Evolutionary conservation across 148 eudicot species (phyloP).

Genomic region (Camellia japonica): DNA sequence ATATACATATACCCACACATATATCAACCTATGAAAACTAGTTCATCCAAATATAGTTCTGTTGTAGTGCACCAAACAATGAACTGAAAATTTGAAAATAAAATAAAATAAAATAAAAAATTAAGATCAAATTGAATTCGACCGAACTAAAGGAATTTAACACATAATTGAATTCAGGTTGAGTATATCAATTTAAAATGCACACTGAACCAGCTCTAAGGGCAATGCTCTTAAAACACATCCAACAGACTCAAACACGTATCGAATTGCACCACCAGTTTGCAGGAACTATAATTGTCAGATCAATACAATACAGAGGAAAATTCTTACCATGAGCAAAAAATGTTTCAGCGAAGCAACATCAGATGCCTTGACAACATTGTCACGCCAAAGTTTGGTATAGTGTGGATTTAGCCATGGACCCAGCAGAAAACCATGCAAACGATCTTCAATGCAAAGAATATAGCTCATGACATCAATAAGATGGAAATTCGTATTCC

Average conservation of each 20-base stretch:
- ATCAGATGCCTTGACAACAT: slow-evolving; percentile 50
- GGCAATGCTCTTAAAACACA: background rate
- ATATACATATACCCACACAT: background rate
- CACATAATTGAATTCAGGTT: background rate
- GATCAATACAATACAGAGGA: slow-evolving; percentile 3
- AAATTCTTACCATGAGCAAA: slow-evolving; percentile 58
- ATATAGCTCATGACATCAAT: slow-evolving; percentile 61
- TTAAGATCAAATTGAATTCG: background rate
- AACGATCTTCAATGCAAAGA: slow-evolving; percentile 70
- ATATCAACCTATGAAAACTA: background rate
- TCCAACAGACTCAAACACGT: background rate
- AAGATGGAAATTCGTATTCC: slow-evolving; percentile 57
- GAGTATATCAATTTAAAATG: background rate
- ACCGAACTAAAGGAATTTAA: background rate
- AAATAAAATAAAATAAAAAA: background rate
- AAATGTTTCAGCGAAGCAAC: slow-evolving; percentile 48
- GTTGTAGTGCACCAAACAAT: background rate
- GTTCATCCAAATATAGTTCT: background rate
- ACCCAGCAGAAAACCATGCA: slow-evolving; percentile 84
- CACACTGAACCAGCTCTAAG: background rate
- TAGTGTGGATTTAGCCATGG: slow-evolving; percentile 81
- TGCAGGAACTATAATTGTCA: background rate
- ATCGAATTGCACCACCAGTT: background rate
- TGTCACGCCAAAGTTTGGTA: slow-evolving; percentile 58
- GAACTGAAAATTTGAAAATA: background rate